Base-by-base conservation (phyloP, 2,329 filamentous ascomycete genomes). In the Paecilomyces dactylethromorphus region DNA sequence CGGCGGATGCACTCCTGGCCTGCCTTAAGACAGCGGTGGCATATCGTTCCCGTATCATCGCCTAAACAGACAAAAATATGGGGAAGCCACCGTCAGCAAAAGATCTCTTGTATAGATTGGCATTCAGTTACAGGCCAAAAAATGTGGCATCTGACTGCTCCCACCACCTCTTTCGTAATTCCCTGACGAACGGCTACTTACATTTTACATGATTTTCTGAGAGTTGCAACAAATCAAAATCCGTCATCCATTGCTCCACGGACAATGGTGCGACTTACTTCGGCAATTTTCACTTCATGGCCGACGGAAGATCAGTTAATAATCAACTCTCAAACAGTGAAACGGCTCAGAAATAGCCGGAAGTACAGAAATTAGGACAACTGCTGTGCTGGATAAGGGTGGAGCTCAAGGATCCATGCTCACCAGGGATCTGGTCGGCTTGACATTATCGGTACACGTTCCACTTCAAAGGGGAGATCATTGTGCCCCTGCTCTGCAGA, bases 1-100 rank as follows among this genome's bases (percentile, higher is more conserved):
- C 32, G 52, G 21, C 62, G 60, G 29, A 59, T 54, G 32, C 62
- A 63, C 26, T 55, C 22, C 31, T 60, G 58, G 55, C 57, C 62
- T 52, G 49, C 50, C 50, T 55, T 56, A 31, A 59, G 50, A 50
- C 60, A 63, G 56, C 60, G 50, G 13, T 24, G 50, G 15, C 50
- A 52, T 52, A 13, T 52, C 15, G 50, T 24, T 4, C 26, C 26
- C 8, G 10, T 29, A 26, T 29, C 26, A 29, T 52, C 50, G 26
- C 50, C 50, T 52, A n/a, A 13, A 4, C 18, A 18, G 13, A 24
- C n/a, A 10, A 4, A 13, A 8, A 52, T 15, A 26, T 13, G 3
- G 10, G 26, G 12, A 52, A 26, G 11, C 21, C 29, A 12, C 11
- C 3, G 6, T 52, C 22, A 52, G 50, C 4, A 12, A 6, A 52